Evolutionary conservation across 495 filamentous ascomycete species (phyloP), one percentile per base, ranked within the genome.

Genomic region (Penicillium robsamsonii): DNA sequence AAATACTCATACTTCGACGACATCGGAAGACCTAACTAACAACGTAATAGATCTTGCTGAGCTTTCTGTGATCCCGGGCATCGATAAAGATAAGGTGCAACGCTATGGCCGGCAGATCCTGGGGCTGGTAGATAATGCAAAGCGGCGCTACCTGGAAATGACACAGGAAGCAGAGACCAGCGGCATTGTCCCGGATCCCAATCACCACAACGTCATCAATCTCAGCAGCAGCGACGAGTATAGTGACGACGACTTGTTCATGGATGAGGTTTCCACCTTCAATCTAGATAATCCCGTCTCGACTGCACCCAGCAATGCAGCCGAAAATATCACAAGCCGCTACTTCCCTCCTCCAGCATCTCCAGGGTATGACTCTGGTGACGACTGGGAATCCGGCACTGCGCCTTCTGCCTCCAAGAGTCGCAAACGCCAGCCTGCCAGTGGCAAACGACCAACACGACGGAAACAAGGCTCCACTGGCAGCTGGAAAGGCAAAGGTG

Each of bases 41-140:
- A 4, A 18, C 13, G 22, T 9, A 6, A 20, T 50, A 75, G 73
- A 67, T 40, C 55, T 71, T 38, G 43, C 60, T n/a, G 75, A 87
- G 55, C 84, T 98, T 80, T 72, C 72, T 35, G 63, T 69, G 5
- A 90, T 97, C 53, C 81, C 79, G 0, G 83, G 82, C 12, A 87
- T 96, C 51, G 84, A 90, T 48, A 59, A 69, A 10, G 84, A 90
- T 20, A 89, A 85, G 66, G 88, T 94, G 22, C 64, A 80, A 6
- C 74, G 73, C n/a, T 89, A 88, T 64, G 91, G 92, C 17, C 70
- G 70, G 27, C 71, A 75, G 33, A 87, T 97, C 50, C 64, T 92
- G 11, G 79, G 80, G 11, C 67, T 96, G 8, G 75, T 94, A 12
- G 73, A 73, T 18, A 72, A 80, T 30, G 81, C 80, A 29, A 76